Conservation (phyloP, 805 yeast species). For the Monosporozyma unispora region DNA sequence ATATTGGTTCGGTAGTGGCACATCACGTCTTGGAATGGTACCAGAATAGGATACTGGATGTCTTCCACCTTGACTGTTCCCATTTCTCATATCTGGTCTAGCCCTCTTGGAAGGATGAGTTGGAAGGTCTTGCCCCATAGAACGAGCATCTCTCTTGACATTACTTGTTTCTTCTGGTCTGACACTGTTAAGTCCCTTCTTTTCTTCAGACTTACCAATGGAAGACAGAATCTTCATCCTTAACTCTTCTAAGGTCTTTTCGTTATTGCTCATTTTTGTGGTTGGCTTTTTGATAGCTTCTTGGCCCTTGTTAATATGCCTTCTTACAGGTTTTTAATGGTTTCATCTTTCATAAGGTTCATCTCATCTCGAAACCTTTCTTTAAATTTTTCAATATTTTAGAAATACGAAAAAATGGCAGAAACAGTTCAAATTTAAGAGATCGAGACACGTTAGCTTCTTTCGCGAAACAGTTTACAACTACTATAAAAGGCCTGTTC, state of each 20-base stretch:
- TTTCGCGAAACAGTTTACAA: neutral
- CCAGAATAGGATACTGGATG: neutral
- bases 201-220: slow-evolving; percentile 9
- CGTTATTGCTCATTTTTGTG: slow-evolving; percentile 4
- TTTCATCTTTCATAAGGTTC: neutral
- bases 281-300: neutral
- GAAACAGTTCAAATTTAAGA: neutral
- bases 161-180: neutral
- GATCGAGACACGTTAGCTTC: neutral
- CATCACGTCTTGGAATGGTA: neutral
- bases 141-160: neutral
- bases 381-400: neutral
- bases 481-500: neutral
- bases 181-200: neutral
- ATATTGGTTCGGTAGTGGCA: neutral
- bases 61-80: neutral
- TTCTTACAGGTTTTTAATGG: too few species aligned
- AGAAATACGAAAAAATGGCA: neutral
- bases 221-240: slow-evolving; percentile 24
- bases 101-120: neutral
- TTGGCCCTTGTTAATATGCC: neutral
- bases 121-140: neutral
- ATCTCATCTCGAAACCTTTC: neutral
- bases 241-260: slow-evolving; percentile 17
- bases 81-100: neutral